Percentiles rank a stretch among this genome's conserved stretches.
These are phyloP conservation scores for Talaromyces trachyspermus DNA, from an alignment of 495 filamentous ascomycete species.

Conservation along the genomic window DNA sequence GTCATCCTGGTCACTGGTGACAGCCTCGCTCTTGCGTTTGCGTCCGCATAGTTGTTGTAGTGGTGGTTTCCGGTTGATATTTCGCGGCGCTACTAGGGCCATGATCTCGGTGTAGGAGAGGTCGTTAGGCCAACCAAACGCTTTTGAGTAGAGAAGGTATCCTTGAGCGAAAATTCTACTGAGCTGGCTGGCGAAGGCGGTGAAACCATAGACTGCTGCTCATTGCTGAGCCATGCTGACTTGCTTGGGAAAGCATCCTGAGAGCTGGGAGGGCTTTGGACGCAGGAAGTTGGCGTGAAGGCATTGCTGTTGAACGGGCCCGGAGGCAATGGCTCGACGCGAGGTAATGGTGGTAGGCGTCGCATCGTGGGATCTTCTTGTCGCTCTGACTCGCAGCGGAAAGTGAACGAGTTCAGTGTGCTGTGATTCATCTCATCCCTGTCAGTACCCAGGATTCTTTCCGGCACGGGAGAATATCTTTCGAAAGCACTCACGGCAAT, in stretches of 20 bases:
- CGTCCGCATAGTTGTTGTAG: conserved; percentile 40
- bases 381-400: conserved; percentile 4
- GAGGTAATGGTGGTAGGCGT: conserved; percentile 37
- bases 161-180: conserved; percentile 36
- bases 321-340: conserved; percentile 33
- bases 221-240: conserved; percentile 26
- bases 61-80: conserved; percentile 38
- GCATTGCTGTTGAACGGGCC: conserved; percentile 39
- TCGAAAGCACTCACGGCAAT: conserved; percentile 31
- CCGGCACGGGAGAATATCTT: background rate
- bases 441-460: background rate
- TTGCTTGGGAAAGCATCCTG: conserved; percentile 35
- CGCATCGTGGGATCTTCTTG: conserved; percentile 13
- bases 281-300: conserved; percentile 22
- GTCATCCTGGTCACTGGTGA: conserved; percentile 30
- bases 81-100: conserved; percentile 30
- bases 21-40: conserved; percentile 37
- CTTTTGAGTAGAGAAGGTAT: conserved; percentile 26
- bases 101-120: conserved; percentile 30
- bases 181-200: conserved; percentile 40
- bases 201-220: conserved; percentile 21
- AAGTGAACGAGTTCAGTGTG: conserved; percentile 8
- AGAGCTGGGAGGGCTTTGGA: conserved; percentile 28
- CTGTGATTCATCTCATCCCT: background rate
- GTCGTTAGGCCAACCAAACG: conserved; percentile 30